These are phyloP conservation scores for Plantago rigida DNA, from an alignment of 305 asterid genomes.

Conservation along the genomic window DNA sequence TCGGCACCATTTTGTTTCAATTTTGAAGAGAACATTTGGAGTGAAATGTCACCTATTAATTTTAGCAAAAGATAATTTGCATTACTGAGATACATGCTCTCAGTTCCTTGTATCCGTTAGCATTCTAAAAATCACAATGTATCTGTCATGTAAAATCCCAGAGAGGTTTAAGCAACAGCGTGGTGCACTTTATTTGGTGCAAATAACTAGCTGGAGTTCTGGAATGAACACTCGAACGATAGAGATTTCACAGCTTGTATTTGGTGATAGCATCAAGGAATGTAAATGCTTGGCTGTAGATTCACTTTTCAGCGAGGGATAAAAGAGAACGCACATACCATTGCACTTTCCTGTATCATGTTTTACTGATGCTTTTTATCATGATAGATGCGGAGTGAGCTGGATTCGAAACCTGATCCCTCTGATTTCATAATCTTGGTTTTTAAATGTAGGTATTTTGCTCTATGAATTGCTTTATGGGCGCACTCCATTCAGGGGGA, in stretches of 20 bases:
- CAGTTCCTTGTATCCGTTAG: no score
- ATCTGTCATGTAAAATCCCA: no score
- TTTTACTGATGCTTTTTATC: not conserved
- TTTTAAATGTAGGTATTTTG: slow-evolving; percentile 55
- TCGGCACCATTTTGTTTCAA: no score
- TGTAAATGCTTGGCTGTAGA: not conserved
- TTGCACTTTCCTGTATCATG: no score
- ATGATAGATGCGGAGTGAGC: slow-evolving; percentile 2
- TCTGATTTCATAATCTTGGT: slow-evolving; percentile 16
- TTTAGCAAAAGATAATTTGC: no score
- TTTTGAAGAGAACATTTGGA: no score
- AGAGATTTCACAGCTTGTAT: not conserved
- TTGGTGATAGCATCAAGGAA: not conserved
- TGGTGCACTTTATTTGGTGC: not conserved
- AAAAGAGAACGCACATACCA: no score
- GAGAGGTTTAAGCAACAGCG: not conserved
- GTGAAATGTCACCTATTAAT: no score
- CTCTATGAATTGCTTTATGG: slow-evolving; percentile 95
- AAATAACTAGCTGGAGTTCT: slow-evolving; percentile 1
- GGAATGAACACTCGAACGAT: not conserved
- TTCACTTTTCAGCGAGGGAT: no score
- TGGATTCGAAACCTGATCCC: slow-evolving; percentile 13
- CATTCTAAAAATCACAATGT: not conserved
- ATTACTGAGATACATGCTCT: no score
- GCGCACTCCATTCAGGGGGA: slow-evolving; percentile 95